These are phyloP conservation scores for Trebouxia gelatinosa DNA, from an alignment of 163 green algal genomes.

Conservation along the genomic window DNA sequence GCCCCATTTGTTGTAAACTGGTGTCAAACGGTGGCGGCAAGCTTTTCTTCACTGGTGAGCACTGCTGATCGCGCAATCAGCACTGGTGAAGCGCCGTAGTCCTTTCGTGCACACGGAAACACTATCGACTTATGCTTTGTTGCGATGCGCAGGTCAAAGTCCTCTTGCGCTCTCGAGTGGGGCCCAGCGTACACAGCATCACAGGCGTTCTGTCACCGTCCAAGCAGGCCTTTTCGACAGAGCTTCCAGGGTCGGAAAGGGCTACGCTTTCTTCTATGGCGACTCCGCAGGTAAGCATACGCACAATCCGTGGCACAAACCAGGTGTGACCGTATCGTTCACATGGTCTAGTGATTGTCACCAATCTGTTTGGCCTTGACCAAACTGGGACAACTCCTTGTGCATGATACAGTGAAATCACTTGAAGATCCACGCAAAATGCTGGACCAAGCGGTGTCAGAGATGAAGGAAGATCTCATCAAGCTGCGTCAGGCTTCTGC, in stretches of 20 bases:
- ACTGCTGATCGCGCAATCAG: too few species aligned
- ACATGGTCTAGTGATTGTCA: neutral
- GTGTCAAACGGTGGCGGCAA: too few species aligned
- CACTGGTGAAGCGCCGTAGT: too few species aligned
- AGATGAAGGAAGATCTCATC: slow-evolving; percentile 98
- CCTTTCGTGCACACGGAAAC: too few species aligned
- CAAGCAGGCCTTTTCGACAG: neutral
- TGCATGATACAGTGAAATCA: slow-evolving; percentile 61
- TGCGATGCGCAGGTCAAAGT: too few species aligned
- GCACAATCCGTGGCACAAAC: too few species aligned
- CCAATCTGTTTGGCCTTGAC: neutral
- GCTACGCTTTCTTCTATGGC: slow-evolving; percentile 22
- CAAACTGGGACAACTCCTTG: neutral
- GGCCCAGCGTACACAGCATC: too few species aligned
- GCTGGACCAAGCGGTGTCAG: slow-evolving; percentile 93
- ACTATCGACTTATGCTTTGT: too few species aligned
- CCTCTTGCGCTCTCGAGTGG: too few species aligned
- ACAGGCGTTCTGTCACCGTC: too few species aligned
- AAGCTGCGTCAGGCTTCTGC: slow-evolving; percentile 96
- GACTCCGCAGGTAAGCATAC: slow-evolving; percentile 1
- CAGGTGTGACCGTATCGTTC: neutral
- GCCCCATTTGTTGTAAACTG: too few species aligned
- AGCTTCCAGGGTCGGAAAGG: neutral
- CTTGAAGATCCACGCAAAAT: slow-evolving; percentile 98
- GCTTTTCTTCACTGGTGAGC: too few species aligned